Evolutionary conservation across 1,284 basidiomycete genomes (phyloP).

Genomic region (Inonotus obliquus): DNA sequence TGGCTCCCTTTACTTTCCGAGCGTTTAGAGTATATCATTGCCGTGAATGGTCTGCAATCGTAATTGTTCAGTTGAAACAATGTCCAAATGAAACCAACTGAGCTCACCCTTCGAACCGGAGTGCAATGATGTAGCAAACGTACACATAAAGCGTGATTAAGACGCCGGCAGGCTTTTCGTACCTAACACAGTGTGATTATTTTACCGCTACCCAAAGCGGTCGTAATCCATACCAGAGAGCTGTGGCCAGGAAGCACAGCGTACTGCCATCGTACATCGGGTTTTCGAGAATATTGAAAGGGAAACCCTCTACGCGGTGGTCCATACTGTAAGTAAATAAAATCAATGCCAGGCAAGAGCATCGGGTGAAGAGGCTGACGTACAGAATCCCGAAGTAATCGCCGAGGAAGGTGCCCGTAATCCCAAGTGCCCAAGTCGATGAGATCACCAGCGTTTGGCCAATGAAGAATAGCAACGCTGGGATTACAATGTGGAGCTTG

Average conservation of each 20-base stretch:
- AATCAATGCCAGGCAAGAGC: not conserved
- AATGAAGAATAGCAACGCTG: slow-evolving; percentile 57
- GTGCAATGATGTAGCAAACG: slow-evolving; percentile 77
- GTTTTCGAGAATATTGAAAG: slow-evolving; percentile 90
- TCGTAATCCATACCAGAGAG: slow-evolving; percentile 62
- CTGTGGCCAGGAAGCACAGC: slow-evolving; percentile 78
- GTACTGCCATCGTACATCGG: slow-evolving; percentile 97
- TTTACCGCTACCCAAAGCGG: slow-evolving; percentile 3
- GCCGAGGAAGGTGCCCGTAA: slow-evolving; percentile 93
- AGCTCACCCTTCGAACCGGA: slow-evolving; percentile 82
- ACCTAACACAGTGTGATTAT: slow-evolving; percentile 43
- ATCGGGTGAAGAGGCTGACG: not conserved
- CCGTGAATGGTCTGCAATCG: slow-evolving; percentile 64
- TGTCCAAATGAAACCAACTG: not conserved
- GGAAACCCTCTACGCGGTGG: slow-evolving; percentile 81
- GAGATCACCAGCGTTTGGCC: slow-evolving; percentile 84
- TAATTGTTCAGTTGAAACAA: slow-evolving; percentile 12
- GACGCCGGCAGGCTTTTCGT: slow-evolving; percentile 77
- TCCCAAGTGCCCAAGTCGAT: slow-evolving; percentile 87
- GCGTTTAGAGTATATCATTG: slow-evolving; percentile 73
- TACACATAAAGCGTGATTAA: slow-evolving; percentile 75
- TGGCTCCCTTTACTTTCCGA: slow-evolving; percentile 28
- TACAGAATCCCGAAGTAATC: slow-evolving; percentile 97
- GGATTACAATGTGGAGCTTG: slow-evolving; percentile 50
- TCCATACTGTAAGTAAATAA: slow-evolving; percentile 52